These are phyloP conservation scores for Isatis tinctoria DNA, from an alignment of 345 rosid species.

Conservation along the genomic window DNA sequence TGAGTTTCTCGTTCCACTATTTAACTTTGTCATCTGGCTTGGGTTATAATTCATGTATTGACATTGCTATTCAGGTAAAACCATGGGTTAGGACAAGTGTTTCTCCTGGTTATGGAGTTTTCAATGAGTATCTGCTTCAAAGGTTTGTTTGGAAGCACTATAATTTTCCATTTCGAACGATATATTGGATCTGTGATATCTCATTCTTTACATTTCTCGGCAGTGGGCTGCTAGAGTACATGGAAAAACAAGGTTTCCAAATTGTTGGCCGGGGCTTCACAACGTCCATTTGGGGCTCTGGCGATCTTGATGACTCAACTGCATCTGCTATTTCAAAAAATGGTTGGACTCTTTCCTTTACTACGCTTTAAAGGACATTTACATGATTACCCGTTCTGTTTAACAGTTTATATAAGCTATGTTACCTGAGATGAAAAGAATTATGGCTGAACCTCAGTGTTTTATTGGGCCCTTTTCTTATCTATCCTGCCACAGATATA, in stretches of 20 bases:
- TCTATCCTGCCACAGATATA: constrained; percentile 41
- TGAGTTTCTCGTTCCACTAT: constrained; percentile 20
- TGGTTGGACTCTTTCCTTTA: neutral
- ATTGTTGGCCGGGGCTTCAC: constrained; percentile 79
- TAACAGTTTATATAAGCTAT: no score
- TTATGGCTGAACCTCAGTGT: no score
- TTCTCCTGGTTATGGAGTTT: constrained; percentile 75
- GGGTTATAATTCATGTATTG: neutral
- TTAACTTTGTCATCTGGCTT: neutral
- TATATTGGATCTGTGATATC: neutral
- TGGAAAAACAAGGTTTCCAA: constrained; percentile 61
- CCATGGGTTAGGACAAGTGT: constrained; percentile 87
- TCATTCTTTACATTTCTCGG: constrained; percentile 9
- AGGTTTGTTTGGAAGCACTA: constrained; percentile 39
- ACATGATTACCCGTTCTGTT: no score
- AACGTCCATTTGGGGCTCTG: constrained; percentile 73
- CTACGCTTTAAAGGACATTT: no score
- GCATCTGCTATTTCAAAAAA: constrained; percentile 40
- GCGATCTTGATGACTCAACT: constrained; percentile 59
- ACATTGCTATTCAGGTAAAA: constrained; percentile 48
- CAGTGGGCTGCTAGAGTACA: constrained; percentile 67
- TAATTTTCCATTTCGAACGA: neutral
- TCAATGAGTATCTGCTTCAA: constrained; percentile 50
- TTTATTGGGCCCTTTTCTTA: neutral
- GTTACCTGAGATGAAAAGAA: no score